Evolutionary conservation across 2,329 filamentous ascomycete species (phyloP).

Genomic region (Colletotrichum brevisporum): DNA sequence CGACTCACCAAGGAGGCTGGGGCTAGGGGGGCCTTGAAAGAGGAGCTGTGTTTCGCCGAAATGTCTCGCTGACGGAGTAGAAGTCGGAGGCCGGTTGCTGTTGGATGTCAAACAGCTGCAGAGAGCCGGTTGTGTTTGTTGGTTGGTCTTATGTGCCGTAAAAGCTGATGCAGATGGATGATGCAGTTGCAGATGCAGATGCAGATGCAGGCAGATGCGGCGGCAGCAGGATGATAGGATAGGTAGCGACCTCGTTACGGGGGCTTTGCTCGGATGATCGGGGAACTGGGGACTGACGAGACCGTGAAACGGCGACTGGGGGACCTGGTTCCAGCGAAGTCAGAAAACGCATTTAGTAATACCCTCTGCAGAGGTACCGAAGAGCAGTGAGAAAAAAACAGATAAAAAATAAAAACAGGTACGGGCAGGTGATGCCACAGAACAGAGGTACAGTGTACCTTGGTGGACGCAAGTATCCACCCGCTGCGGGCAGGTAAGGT

Average conservation of each 20-base stretch:
- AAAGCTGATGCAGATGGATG: constrained; percentile 19
- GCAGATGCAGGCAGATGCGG: constrained; percentile 1
- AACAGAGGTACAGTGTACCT: not conserved
- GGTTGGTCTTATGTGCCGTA: constrained; percentile 8
- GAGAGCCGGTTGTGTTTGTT: not conserved
- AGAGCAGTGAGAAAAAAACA: not conserved
- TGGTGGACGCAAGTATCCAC: constrained; percentile 29
- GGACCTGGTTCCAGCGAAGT: not conserved
- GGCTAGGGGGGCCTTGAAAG: no score
- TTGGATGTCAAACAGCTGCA: not conserved
- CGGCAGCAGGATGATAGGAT: not conserved
- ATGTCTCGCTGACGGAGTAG: constrained; percentile 24
- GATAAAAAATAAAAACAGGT: constrained; percentile 10
- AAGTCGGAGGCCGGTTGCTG: constrained; percentile 2
- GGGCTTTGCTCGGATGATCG: constrained; percentile 31
- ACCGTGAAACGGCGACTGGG: not conserved
- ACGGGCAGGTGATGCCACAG: constrained; percentile 25
- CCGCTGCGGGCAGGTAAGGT: constrained; percentile 8
- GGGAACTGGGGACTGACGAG: not conserved
- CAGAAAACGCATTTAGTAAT: no score
- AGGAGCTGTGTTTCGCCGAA: constrained; percentile 26
- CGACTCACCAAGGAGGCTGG: no score
- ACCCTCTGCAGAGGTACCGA: no score
- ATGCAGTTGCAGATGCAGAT: constrained; percentile 1
- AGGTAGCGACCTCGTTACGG: constrained; percentile 26